Evolutionary conservation across 2,329 filamentous ascomycete genomes (phyloP).

Genomic region (Aspergillus candidus): DNA sequence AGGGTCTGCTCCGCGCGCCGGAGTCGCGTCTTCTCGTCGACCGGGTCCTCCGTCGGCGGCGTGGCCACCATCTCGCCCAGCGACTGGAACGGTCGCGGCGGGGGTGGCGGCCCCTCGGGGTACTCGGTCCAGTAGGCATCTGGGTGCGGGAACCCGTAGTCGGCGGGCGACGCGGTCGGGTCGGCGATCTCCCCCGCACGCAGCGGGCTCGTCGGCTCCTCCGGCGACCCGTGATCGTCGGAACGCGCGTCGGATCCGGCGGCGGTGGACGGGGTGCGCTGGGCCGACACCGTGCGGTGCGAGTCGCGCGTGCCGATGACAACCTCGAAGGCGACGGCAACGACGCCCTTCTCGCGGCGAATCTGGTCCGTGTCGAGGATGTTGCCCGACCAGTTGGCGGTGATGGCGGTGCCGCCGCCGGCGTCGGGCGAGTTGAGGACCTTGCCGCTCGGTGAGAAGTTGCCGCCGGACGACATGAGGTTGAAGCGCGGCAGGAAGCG

Average conservation of each 20-base stretch:
- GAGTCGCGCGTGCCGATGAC: slow-evolving; percentile 82
- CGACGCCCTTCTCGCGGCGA: slow-evolving; percentile 83
- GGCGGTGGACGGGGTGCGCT: slow-evolving; percentile 22
- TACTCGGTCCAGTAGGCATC: slow-evolving; percentile 26
- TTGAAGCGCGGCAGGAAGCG: slow-evolving; percentile 54
- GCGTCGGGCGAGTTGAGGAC: slow-evolving; percentile 28
- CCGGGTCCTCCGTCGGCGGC: slow-evolving; percentile 53
- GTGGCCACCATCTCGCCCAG: slow-evolving; percentile 26
- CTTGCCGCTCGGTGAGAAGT: slow-evolving; percentile 38
- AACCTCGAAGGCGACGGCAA: slow-evolving; percentile 78
- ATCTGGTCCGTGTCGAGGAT: slow-evolving; percentile 85
- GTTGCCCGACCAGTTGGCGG: slow-evolving; percentile 47
- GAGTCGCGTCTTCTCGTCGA: slow-evolving; percentile 77
- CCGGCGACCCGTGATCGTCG: slow-evolving; percentile 17
- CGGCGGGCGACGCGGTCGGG: slow-evolving; percentile 21
- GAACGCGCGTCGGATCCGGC: slow-evolving; percentile 18
- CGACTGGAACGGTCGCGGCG: slow-evolving; percentile 17
- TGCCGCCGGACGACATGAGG: slow-evolving; percentile 43
- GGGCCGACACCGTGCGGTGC: slow-evolving; percentile 44
- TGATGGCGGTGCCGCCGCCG: slow-evolving; percentile 29
- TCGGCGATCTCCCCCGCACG: slow-evolving; percentile 28
- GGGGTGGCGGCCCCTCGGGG: slow-evolving; percentile 16
- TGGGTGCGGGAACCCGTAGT: slow-evolving; percentile 15
- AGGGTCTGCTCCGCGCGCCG: slow-evolving; percentile 71
- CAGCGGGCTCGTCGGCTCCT: slow-evolving; percentile 4